phyloP scores from a whole-genome alignment of 2,329 filamentous ascomycete species.

The Hypomyces perniciosus region DNA sequence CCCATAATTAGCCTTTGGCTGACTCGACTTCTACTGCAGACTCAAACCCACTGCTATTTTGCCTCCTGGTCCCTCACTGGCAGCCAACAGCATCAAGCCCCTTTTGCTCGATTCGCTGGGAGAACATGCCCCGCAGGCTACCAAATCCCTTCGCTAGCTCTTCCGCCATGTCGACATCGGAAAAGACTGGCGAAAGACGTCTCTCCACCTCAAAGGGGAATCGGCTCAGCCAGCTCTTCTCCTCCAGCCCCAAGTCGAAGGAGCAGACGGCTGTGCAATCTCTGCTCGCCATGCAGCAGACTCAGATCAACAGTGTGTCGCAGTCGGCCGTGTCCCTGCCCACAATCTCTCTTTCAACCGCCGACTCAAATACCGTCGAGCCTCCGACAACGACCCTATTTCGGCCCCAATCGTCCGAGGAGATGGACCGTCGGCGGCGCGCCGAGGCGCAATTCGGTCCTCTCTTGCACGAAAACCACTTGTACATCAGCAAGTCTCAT shows the following conservation, averaged over 20 bases:
- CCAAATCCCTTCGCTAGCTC: conserved; percentile 49
- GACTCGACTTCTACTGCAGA: too few relatives aligned
- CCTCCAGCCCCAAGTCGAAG: conserved; percentile 70
- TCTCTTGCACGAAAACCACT: conserved; percentile 70
- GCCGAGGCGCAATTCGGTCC: conserved; percentile 90
- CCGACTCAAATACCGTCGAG: conserved; percentile 63
- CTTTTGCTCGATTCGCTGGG: conserved; percentile 25
- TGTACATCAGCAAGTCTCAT: conserved; percentile 83
- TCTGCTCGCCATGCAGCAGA: conserved; percentile 61
- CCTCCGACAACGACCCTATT: conserved; percentile 73
- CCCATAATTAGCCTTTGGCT: too few relatives aligned
- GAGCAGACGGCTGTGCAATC: conserved; percentile 59
- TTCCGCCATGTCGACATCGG: conserved; percentile 40
- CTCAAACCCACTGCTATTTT: neutral
- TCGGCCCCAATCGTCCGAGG: conserved; percentile 78
- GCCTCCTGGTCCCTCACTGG: neutral
- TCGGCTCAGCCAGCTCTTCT: conserved; percentile 78
- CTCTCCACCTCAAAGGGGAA: conserved; percentile 63
- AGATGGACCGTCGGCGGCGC: conserved; percentile 67
- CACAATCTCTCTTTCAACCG: conserved; percentile 82
- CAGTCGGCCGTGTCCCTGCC: conserved; percentile 73
- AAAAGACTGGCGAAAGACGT: conserved; percentile 50
- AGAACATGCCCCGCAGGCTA: conserved; percentile 52
- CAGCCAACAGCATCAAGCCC: neutral
- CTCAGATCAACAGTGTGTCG: conserved; percentile 53